phyloP scores from a whole-genome alignment of 495 filamentous ascomycete genomes.

The Bathelium albidoporum region DNA sequence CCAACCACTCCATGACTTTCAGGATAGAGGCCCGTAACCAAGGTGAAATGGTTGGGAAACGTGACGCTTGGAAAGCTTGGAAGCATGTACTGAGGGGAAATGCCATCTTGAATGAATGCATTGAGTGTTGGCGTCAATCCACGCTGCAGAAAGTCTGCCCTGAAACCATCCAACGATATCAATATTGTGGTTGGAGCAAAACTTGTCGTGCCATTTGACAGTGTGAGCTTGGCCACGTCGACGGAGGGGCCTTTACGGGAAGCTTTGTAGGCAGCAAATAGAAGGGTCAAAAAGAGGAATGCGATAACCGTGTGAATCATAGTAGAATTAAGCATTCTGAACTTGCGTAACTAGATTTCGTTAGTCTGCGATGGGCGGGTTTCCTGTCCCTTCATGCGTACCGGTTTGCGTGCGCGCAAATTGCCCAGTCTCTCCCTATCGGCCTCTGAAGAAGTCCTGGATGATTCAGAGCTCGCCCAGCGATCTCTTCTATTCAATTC shows the following conservation, averaged over 20 bases:
- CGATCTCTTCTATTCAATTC: not conserved
- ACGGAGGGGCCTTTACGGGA: not conserved
- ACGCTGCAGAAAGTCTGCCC: slow-evolving; percentile 85
- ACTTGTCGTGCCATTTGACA: slow-evolving; percentile 69
- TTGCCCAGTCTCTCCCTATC: not conserved
- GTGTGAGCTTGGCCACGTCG: slow-evolving; percentile 5
- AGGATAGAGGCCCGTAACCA: slow-evolving; percentile 85
- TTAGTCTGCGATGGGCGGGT: not conserved
- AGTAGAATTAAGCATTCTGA: slow-evolving; percentile 1
- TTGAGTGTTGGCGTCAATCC: slow-evolving; percentile 75
- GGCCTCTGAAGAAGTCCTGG: not conserved
- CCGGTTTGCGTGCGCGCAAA: not conserved
- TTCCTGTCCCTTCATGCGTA: not conserved
- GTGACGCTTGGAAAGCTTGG: slow-evolving; percentile 94
- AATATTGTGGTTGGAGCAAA: slow-evolving; percentile 89
- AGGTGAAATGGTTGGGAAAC: slow-evolving; percentile 95
- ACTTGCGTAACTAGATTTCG: not conserved
- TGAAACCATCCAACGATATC: slow-evolving; percentile 91
- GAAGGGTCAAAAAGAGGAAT: slow-evolving; percentile 13
- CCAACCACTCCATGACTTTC: slow-evolving; percentile 90
- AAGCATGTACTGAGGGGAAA: slow-evolving; percentile 82
- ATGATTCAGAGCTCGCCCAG: not conserved
- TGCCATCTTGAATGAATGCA: slow-evolving; percentile 66
- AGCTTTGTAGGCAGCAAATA: slow-evolving; percentile 19
- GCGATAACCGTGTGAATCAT: too few relatives aligned